Evolutionary conservation across 2,329 filamentous ascomycete species (phyloP).

Genomic region (Epichloe sylvatica): DNA sequence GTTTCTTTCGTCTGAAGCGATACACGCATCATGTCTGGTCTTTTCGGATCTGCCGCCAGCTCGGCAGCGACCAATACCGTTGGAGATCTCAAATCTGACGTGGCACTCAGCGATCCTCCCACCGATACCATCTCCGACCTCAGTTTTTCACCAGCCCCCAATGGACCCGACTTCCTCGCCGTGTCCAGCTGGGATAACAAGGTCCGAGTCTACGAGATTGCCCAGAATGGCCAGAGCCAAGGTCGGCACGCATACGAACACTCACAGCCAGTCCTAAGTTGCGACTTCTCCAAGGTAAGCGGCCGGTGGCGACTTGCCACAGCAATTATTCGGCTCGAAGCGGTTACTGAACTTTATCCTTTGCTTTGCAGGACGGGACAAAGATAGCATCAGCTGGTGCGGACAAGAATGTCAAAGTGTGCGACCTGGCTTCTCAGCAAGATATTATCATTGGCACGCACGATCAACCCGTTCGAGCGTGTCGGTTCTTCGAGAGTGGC

Average conservation of each 20-base stretch:
- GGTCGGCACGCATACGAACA: slow-evolving; percentile 80
- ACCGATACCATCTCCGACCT: slow-evolving; percentile 84
- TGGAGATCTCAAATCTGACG: slow-evolving; percentile 82
- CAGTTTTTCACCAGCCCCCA: slow-evolving; percentile 55
- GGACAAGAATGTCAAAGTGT: slow-evolving; percentile 79
- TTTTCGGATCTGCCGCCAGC: slow-evolving; percentile 42
- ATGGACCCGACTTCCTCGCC: slow-evolving; percentile 59
- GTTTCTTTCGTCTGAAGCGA: not conserved
- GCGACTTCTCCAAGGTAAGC: slow-evolving; percentile 76
- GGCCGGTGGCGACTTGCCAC: not conserved
- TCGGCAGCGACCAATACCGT: slow-evolving; percentile 54
- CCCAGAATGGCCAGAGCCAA: slow-evolving; percentile 59
- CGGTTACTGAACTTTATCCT: not conserved
- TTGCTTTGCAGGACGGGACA: slow-evolving; percentile 59
- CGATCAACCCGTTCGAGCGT: slow-evolving; percentile 66
- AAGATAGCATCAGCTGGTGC: slow-evolving; percentile 80
- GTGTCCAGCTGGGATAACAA: slow-evolving; percentile 97
- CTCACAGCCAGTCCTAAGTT: slow-evolving; percentile 69
- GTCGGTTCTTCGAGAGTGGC: slow-evolving; percentile 61
- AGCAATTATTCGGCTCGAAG: no score
- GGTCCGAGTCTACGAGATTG: slow-evolving; percentile 90
- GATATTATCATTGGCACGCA: slow-evolving; percentile 68
- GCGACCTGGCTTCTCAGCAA: slow-evolving; percentile 60
- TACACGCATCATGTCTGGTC: slow-evolving; percentile 42
- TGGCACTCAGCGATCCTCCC: slow-evolving; percentile 63